Conservation (phyloP, 768 basidiomycete species). For the Psilocybe azurescens region DNA sequence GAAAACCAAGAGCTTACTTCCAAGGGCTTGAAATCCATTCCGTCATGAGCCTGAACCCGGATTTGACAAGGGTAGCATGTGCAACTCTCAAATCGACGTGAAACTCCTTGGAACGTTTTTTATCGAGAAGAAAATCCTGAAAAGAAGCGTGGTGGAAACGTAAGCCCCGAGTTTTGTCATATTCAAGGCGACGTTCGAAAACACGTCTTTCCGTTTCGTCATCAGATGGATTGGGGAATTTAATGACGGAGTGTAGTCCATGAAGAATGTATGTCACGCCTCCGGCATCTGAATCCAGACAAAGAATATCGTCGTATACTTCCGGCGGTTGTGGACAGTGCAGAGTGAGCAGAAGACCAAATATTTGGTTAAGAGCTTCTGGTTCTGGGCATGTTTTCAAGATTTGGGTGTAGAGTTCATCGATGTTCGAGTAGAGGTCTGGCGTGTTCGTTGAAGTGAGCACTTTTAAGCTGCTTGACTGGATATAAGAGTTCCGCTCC, state of each 20-base stretch:
- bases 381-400: slow-evolving; percentile 7
- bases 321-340: slow-evolving; percentile 16
- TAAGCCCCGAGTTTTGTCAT: slow-evolving; percentile 16
- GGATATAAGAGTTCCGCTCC: slow-evolving; percentile 13
- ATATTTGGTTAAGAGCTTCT: slow-evolving; percentile 5
- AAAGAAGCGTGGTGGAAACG: slow-evolving; percentile 19
- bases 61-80: slow-evolving; percentile 6
- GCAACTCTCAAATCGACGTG: slow-evolving; percentile 6
- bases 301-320: slow-evolving; percentile 19
- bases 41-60: slow-evolving; percentile 11
- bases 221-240: slow-evolving; percentile 11
- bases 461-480: slow-evolving; percentile 14
- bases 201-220: slow-evolving; percentile 11
- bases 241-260: slow-evolving; percentile 17
- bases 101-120: slow-evolving; percentile 12
- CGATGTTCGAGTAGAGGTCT: slow-evolving; percentile 13
- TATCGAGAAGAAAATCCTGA: slow-evolving; percentile 18
- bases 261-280: slow-evolving; percentile 9
- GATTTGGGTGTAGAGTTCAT: slow-evolving; percentile 18
- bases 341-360: slow-evolving; percentile 12
- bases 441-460: neutral
- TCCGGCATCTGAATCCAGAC: neutral
- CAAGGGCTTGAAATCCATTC: slow-evolving; percentile 11
- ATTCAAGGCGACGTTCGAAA: slow-evolving; percentile 11
- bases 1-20: neutral